phyloP scores from a whole-genome alignment of 176 grass and related monocot genomes.

The Pharus latifolius region DNA sequence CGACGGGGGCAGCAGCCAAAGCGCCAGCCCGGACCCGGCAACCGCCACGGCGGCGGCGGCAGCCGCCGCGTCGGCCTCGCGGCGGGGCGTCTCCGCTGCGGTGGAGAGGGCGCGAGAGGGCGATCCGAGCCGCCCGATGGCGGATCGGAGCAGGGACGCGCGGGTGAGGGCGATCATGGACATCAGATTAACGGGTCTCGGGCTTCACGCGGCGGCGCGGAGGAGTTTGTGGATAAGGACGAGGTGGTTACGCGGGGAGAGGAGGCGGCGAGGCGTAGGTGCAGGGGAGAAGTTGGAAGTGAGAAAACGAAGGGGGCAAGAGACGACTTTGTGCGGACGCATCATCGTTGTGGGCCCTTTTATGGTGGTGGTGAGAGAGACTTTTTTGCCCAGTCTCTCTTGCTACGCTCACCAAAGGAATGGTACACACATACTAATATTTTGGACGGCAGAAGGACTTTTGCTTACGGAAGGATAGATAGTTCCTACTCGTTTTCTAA shows the following conservation, averaged over 20 bases:
- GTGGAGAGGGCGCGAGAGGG: slow-evolving; percentile 6
- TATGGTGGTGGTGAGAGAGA: no score
- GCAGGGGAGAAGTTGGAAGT: slow-evolving; percentile 6
- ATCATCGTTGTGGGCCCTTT: slow-evolving; percentile 2
- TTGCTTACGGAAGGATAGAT: no score
- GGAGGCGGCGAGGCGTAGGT: slow-evolving; percentile 59
- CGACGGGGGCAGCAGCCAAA: slow-evolving; percentile 39
- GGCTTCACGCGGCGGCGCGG: neutral
- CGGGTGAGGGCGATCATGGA: slow-evolving; percentile 22
- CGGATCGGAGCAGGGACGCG: slow-evolving; percentile 34
- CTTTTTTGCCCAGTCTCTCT: no score
- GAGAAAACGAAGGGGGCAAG: neutral
- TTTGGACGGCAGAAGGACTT: no score
- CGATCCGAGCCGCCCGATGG: slow-evolving; percentile 11
- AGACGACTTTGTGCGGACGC: neutral
- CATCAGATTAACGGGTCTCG: neutral
- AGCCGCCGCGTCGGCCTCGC: slow-evolving; percentile 14
- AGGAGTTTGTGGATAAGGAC: neutral
- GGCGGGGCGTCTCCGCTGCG: neutral
- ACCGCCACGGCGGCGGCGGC: slow-evolving; percentile 31
- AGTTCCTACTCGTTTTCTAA: no score
- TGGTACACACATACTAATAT: no score
- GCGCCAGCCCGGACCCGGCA: slow-evolving; percentile 42
- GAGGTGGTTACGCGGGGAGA: neutral
- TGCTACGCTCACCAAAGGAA: no score